Base-by-base conservation (phyloP, 768 basidiomycete species). In the Suillus luteus region DNA sequence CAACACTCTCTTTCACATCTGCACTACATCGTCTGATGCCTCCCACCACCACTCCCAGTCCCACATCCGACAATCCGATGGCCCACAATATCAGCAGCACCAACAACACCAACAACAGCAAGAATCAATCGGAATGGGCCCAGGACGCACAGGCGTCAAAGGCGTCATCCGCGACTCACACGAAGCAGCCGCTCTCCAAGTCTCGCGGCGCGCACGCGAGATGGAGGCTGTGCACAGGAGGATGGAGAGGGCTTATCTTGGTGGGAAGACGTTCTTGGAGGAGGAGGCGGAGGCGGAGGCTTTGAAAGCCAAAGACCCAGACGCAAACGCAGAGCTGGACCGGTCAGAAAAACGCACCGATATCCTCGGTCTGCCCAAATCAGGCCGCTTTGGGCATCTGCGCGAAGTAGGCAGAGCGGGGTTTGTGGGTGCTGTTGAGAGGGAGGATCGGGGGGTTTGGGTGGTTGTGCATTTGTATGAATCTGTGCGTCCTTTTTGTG, bases 381-480 rank as follows among this genome's bases (percentile, higher is more conserved):
- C 83, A 61, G 87, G 87, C 0, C 75, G 80, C 62, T 93, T 91
- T 76, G 92, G 92, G 1, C 89, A 94, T 75, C 72, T 95, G 67
- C 79, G 93, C 55, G 93, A 95, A 72, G 91, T 95, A 3, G 92
- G 91, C 1, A 74, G 84, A 64, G 81, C 83, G 62, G 90, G 90
- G 24, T 95, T 88, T 69, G 80, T 95, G 62, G 75, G 80, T 59
- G 91, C 92, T 1, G 85, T 95, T 2, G 92, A 94, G 73, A 78
- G 83, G 38, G 92, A 92, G 72, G 85, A 84, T 38, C 79, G 76
- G 55, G 84, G 83, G 1, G 82, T 87, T 15, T 94, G 90, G 90
- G 90, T 95, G 12, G 86, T 94, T 19, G 80, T 95, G 22, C 93
- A 95, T 74, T 80, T 95, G 7, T 95, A 93, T 70, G 89, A 93